These are phyloP conservation scores for Somion occarium DNA, from an alignment of 1,284 basidiomycete species.

Conservation along the genomic window DNA sequence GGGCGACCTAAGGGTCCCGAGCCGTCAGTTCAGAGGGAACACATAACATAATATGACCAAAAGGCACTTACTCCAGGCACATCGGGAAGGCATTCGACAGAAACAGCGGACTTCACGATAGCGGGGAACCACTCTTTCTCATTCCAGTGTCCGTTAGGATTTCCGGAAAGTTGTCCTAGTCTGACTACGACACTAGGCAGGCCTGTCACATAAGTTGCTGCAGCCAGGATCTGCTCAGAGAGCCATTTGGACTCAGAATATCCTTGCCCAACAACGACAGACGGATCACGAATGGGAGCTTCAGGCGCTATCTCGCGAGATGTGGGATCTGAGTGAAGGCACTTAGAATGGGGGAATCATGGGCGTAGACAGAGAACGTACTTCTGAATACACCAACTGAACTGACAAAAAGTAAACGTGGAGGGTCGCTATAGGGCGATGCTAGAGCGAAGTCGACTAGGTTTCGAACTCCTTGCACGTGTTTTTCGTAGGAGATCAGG, in stretches of 20 bases:
- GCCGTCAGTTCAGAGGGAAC: not conserved
- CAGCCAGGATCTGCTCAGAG: slow-evolving; percentile 19
- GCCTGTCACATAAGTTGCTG: slow-evolving; percentile 12
- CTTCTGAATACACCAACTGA: slow-evolving; percentile 20
- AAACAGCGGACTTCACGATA: slow-evolving; percentile 22
- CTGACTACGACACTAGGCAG: slow-evolving; percentile 18
- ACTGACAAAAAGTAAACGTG: slow-evolving; percentile 23
- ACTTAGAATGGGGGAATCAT: not conserved
- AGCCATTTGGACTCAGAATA: slow-evolving; percentile 26
- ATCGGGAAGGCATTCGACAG: slow-evolving; percentile 24
- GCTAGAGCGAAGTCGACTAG: slow-evolving; percentile 23
- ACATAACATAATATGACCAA: not conserved
- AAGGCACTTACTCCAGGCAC: slow-evolving; percentile 16
- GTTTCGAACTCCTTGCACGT: slow-evolving; percentile 19
- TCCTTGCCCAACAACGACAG: slow-evolving; percentile 17
- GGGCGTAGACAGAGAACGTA: slow-evolving; percentile 8
- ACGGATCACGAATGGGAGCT: slow-evolving; percentile 13
- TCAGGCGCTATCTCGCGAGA: slow-evolving; percentile 5
- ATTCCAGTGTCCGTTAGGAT: slow-evolving; percentile 26
- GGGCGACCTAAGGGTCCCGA: slow-evolving; percentile 10
- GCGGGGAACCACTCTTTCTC: slow-evolving; percentile 27
- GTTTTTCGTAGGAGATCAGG: slow-evolving; percentile 20
- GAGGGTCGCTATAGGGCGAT: slow-evolving; percentile 16
- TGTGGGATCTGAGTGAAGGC: not conserved
- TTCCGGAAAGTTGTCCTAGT: slow-evolving; percentile 25